Base-by-base conservation (phyloP, 176 grass and related monocot genomes). In the Elymus sibiricus region DNA sequence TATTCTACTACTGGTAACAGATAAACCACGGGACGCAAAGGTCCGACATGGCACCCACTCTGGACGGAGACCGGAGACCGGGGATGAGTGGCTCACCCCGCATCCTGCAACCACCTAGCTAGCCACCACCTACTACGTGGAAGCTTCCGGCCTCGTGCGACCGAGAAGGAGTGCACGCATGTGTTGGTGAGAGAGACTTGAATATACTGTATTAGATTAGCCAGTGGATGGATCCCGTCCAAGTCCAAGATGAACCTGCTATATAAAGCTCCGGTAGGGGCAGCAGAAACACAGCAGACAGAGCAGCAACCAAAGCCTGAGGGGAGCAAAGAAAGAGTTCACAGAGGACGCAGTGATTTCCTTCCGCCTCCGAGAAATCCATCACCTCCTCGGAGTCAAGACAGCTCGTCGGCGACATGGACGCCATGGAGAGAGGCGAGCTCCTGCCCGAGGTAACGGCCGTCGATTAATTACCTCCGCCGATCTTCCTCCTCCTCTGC, bases 351-450 rank as follows among this genome's bases (percentile, higher is more conserved):
- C 32, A 34, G 32, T 11, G 47, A 24, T 27, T 55, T 8, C 13
- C 38, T 67, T 67, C 61, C 47, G 39, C 59, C 17, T 44, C 1
- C 9, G 32, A 24, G 43, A 74, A 40, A 67, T 12, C 46, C 7
- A 17, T 14, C 24, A 21, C 26, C 19, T 61, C 46, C 19, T 46
- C 63, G 11, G 71, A 12, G 25, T 51, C 69, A 12, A 19, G 32
- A 24, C 22, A 26, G 67, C 42, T 21, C 43, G 17, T 38, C 64
- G 19, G 5, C 40, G 15, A 14, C 58, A 89, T 85, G 87, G 87
- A 84, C 22, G 83, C 79, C 88, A 90, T 90, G 84, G 88, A 90
- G 88, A 77, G 73, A 16, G 88, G 88, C 55, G 60, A 61, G 40
- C 79, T 86, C n/a, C 63, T 86, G 72, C 79, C 88, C 0, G 72